These are phyloP conservation scores for Teunomyces cretensis DNA, from an alignment of 805 yeast genomes.

Conservation along the genomic window DNA sequence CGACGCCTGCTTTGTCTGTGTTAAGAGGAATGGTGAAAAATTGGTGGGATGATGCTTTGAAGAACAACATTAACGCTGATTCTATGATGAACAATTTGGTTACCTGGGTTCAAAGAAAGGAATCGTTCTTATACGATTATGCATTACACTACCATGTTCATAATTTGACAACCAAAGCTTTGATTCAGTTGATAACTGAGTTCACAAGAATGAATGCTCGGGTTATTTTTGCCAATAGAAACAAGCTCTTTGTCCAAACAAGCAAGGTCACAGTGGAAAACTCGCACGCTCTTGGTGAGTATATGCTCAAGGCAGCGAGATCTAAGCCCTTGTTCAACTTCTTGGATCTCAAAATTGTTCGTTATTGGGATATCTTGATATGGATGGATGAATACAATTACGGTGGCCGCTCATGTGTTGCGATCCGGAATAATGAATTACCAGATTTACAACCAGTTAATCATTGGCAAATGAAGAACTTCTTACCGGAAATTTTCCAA, in stretches of 20 bases:
- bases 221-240: constrained; percentile 77
- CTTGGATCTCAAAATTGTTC: constrained; percentile 68
- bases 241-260: constrained; percentile 71
- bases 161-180: constrained; percentile 77
- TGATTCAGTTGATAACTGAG: constrained; percentile 77
- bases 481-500: constrained; percentile 71
- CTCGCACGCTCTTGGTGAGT: constrained; percentile 88
- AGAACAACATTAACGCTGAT: constrained; percentile 70
- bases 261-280: constrained; percentile 76
- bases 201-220: constrained; percentile 76
- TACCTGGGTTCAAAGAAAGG: constrained; percentile 80
- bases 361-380: constrained; percentile 88
- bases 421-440: constrained; percentile 43
- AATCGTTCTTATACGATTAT: constrained; percentile 73
- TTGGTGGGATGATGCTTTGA: constrained; percentile 92
- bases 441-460: constrained; percentile 51
- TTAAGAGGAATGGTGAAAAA: constrained; percentile 73
- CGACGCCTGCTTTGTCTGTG: constrained; percentile 67
- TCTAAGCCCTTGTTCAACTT: constrained; percentile 80
- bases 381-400: constrained; percentile 95
- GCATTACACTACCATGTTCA: constrained; percentile 83
- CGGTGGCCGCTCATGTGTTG: constrained; percentile 65
- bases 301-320: constrained; percentile 72
- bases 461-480: constrained; percentile 78
- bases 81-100: constrained; percentile 77